These are phyloP conservation scores for Wickerhamomyces pijperi DNA, from an alignment of 805 yeast species.

Conservation along the genomic window DNA sequence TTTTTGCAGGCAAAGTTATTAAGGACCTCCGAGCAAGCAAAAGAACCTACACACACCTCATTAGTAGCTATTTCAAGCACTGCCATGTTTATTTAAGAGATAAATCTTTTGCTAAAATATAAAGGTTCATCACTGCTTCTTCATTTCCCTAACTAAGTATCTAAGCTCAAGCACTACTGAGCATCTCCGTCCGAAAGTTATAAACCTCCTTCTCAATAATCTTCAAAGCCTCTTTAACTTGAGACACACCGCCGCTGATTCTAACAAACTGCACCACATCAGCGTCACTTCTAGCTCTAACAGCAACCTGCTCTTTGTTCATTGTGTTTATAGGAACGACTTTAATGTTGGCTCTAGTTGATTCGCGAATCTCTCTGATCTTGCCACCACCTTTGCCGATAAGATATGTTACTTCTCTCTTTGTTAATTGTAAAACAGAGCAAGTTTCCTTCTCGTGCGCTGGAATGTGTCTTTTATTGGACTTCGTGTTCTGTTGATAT, in stretches of 20 bases:
- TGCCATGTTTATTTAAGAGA: too few relatives aligned
- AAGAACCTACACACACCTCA: too few relatives aligned
- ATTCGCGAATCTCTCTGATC: conserved; percentile 24
- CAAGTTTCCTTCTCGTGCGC: not conserved
- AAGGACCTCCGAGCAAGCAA: too few relatives aligned
- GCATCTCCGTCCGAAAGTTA: conserved; percentile 7
- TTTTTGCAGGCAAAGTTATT: too few relatives aligned
- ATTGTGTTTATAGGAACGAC: conserved; percentile 22
- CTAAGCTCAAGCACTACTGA: not conserved
- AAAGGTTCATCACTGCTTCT: too few relatives aligned
- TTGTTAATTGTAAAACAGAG: conserved; percentile 13
- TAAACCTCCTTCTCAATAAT: conserved; percentile 17
- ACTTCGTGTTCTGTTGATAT: too few relatives aligned
- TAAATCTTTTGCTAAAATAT: too few relatives aligned
- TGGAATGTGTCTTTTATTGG: not conserved
- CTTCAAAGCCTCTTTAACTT: conserved; percentile 17
- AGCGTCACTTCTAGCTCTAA: conserved; percentile 1
- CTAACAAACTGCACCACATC: conserved; percentile 18
- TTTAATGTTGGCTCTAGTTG: conserved; percentile 27
- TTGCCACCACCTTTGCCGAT: conserved; percentile 33
- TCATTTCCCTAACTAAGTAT: too few relatives aligned
- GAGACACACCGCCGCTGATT: conserved; percentile 19
- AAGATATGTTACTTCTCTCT: conserved; percentile 26
- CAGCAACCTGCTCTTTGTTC: conserved; percentile 9
- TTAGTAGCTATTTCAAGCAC: too few relatives aligned